These are phyloP conservation scores for Pulicaria dysenterica DNA, from an alignment of 129 eudicot species.

Conservation along the genomic window DNA sequence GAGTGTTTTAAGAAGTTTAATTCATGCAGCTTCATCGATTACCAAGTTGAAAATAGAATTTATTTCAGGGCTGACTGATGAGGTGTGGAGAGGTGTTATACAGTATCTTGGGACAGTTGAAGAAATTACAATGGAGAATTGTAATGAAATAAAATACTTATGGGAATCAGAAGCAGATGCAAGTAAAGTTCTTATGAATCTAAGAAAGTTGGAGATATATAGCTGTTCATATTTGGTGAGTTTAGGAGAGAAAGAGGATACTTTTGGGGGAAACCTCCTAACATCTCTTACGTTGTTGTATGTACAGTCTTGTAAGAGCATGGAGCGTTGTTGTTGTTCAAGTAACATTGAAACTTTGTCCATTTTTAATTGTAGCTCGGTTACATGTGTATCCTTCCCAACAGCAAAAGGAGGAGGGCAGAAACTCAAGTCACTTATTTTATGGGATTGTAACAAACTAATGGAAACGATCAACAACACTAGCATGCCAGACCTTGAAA, in stretches of 20 bases:
- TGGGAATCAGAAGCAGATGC: not conserved
- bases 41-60: not conserved
- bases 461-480: not conserved
- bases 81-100: slow-evolving; percentile 14
- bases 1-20: not conserved
- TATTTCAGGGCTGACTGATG: slow-evolving; percentile 13
- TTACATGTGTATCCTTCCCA: not conserved
- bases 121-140: not conserved
- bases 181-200: not conserved
- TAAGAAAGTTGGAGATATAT: not conserved
- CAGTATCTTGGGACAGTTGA: not conserved
- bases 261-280: not conserved
- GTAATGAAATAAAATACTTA: slow-evolving; percentile 12
- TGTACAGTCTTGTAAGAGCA: not conserved
- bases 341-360: not conserved
- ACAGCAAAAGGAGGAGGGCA: not conserved
- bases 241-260: slow-evolving; percentile 20
- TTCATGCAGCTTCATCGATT: not conserved
- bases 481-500: not conserved
- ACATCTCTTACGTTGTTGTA: not conserved
- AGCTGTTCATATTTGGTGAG: not conserved
- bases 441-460: not conserved
- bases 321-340: not conserved
- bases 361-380: fast-evolving
- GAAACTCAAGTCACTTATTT: not conserved